These are phyloP conservation scores for Oldenlandia corymbosa DNA, from an alignment of 257 asterid genomes.

Conservation along the genomic window DNA sequence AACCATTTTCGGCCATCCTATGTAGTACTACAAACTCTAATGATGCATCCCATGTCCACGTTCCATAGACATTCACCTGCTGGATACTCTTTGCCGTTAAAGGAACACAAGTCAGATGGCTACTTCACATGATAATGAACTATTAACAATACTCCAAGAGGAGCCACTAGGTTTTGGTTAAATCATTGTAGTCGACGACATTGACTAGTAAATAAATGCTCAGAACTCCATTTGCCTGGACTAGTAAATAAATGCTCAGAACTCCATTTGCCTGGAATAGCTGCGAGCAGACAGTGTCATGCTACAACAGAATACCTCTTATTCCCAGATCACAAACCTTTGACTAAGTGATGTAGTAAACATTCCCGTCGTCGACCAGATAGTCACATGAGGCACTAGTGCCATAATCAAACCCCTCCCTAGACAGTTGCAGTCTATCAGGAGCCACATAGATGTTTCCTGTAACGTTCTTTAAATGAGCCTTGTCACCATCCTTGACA, in stretches of 20 bases:
- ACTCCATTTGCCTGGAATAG: slow-evolving; percentile 7
- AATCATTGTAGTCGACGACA: no score
- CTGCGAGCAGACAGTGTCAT: slow-evolving; percentile 19
- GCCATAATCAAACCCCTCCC: slow-evolving; percentile 42
- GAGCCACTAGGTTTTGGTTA: slow-evolving; percentile 3
- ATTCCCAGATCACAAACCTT: slow-evolving; percentile 19
- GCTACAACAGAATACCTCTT: slow-evolving; percentile 25
- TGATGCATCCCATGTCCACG: slow-evolving; percentile 6
- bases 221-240: slow-evolving; percentile 5
- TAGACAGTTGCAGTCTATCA: slow-evolving; percentile 15
- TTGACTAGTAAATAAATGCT: slow-evolving; percentile 7
- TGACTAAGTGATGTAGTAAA: slow-evolving; percentile 38
- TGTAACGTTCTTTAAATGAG: slow-evolving; percentile 19
- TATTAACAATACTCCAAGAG: slow-evolving; percentile 35
- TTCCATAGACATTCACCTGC: slow-evolving; percentile 3
- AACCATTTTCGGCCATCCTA: slow-evolving; percentile 5
- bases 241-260: slow-evolving; percentile 5
- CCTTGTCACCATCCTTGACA: slow-evolving; percentile 26
- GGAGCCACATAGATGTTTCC: slow-evolving; percentile 14
- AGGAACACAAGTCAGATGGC: slow-evolving; percentile 25
- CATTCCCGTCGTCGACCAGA: slow-evolving; percentile 50
- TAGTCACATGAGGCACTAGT: slow-evolving; percentile 39
- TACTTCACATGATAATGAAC: slow-evolving; percentile 33
- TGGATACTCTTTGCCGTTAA: slow-evolving; percentile 29
- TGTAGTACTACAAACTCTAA: slow-evolving; percentile 1